These are phyloP conservation scores for Fusarium ambrosium DNA, from an alignment of 2,329 filamentous ascomycete genomes.

Conservation along the genomic window DNA sequence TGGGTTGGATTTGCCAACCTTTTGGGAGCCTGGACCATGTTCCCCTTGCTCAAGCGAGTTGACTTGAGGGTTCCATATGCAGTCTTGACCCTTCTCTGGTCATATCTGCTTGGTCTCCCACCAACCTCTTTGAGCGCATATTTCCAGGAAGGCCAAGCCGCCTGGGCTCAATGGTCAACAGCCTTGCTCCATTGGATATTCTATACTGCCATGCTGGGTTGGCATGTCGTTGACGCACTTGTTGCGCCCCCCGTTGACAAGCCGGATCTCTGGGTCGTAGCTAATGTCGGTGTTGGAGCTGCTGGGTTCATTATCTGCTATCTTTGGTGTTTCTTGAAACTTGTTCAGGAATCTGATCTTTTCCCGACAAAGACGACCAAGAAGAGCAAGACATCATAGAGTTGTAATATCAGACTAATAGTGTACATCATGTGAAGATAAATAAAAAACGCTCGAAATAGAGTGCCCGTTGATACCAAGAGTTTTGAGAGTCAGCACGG, in stretches of 20 bases:
- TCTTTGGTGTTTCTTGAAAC: constrained; percentile 86
- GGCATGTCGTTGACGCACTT: constrained; percentile 83
- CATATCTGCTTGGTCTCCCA: constrained; percentile 89
- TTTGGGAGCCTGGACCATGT: constrained; percentile 92
- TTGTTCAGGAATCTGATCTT: constrained; percentile 71
- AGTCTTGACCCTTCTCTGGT: constrained; percentile 88
- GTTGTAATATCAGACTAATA: constrained; percentile 2
- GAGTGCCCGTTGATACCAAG: neutral
- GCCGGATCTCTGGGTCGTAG: constrained; percentile 94
- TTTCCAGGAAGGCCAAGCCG: constrained; percentile 61
- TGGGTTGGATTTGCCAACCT: constrained; percentile 98
- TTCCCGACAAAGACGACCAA: constrained; percentile 56
- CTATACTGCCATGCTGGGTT: constrained; percentile 81
- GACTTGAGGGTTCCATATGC: constrained; percentile 87
- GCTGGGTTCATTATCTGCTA: constrained; percentile 90
- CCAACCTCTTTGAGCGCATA: constrained; percentile 81
- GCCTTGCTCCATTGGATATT: constrained; percentile 79
- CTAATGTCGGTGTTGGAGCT: constrained; percentile 88
- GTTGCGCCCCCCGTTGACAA: constrained; percentile 78
- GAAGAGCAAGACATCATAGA: constrained; percentile 44
- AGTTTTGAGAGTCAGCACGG: neutral
- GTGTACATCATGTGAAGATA: neutral
- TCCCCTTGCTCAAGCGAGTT: constrained; percentile 87
- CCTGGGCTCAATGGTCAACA: constrained; percentile 66
- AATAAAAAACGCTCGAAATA: neutral